A percentile compares a stretch with the other conserved stretches of the same genome.
phyloP scores from a whole-genome alignment of 2,329 filamentous ascomycete genomes.

The Mycosphaerella sp. region DNA sequence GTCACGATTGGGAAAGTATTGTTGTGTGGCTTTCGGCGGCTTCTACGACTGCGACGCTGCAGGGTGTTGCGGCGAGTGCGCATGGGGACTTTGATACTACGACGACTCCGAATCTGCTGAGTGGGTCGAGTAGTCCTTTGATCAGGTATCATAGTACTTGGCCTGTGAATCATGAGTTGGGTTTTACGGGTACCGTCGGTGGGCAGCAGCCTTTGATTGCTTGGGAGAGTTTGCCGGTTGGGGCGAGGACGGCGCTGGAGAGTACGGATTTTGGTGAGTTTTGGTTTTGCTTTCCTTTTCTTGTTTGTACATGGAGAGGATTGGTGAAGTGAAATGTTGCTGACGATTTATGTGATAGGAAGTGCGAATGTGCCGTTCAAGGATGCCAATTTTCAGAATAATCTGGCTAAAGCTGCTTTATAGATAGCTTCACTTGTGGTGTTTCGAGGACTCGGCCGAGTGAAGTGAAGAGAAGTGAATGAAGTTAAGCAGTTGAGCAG shows the following conservation, averaged over 20 bases:
- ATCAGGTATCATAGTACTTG: conserved; percentile 47
- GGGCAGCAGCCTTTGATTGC: conserved; percentile 40
- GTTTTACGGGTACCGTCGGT: conserved; percentile 37
- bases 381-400: conserved; percentile 43
- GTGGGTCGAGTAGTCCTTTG: conserved; percentile 39
- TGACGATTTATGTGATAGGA: conserved; percentile 2
- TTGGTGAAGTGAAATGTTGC: background rate
- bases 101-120: conserved; percentile 37
- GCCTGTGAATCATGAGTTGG: conserved; percentile 45
- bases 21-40: conserved; percentile 47
- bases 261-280: conserved; percentile 42
- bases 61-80: conserved; percentile 49
- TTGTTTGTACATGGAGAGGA: background rate
- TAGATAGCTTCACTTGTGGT: background rate
- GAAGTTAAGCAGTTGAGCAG: no score
- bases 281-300: no score
- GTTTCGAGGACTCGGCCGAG: background rate
- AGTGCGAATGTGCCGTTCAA: conserved; percentile 45
- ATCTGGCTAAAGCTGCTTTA: conserved; percentile 34
- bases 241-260: conserved; percentile 40
- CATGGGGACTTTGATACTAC: conserved; percentile 47
- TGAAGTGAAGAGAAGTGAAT: background rate
- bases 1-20: conserved; percentile 53
- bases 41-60: conserved; percentile 38
- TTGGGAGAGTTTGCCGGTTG: conserved; percentile 45